Evolutionary conservation across 139 green algal genomes (phyloP).

Genomic region (Auxenochlorella pyrenoidosa): DNA sequence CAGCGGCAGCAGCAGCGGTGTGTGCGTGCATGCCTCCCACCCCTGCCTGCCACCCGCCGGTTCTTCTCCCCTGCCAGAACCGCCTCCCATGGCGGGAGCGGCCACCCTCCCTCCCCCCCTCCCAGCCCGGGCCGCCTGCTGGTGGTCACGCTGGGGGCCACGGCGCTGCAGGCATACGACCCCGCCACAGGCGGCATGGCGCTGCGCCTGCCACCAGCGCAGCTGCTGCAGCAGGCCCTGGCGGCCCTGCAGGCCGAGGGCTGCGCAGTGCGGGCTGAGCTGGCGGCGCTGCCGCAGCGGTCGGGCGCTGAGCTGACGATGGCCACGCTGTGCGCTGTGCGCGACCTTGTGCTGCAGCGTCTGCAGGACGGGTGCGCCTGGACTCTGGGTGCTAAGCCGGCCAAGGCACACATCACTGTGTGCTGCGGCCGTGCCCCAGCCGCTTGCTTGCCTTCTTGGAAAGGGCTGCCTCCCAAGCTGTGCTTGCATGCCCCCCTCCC

Average conservation of each 20-base stretch:
- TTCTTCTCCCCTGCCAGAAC: too few species aligned
- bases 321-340: background rate
- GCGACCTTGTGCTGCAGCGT: background rate
- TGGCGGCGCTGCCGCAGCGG: background rate
- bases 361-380: too few species aligned
- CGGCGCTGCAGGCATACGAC: slow-evolving; percentile 13
- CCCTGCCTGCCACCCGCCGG: too few species aligned
- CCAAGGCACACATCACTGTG: too few species aligned
- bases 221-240: background rate
- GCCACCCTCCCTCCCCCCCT: background rate
- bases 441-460: background rate
- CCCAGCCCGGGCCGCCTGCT: background rate
- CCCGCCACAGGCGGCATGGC: background rate
- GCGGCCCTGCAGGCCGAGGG: background rate
- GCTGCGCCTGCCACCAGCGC: background rate
- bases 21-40: too few species aligned
- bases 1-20: too few species aligned
- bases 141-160: slow-evolving; percentile 10
- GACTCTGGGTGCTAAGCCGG: too few species aligned
- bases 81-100: too few species aligned
- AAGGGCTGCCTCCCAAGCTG: background rate
- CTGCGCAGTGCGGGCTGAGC: background rate
- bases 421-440: too few species aligned
- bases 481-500: too few species aligned
- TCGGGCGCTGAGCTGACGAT: slow-evolving; percentile 7